Evolutionary conservation across 2,329 filamentous ascomycete genomes (phyloP).

Genomic region (Amphichorda felina): DNA sequence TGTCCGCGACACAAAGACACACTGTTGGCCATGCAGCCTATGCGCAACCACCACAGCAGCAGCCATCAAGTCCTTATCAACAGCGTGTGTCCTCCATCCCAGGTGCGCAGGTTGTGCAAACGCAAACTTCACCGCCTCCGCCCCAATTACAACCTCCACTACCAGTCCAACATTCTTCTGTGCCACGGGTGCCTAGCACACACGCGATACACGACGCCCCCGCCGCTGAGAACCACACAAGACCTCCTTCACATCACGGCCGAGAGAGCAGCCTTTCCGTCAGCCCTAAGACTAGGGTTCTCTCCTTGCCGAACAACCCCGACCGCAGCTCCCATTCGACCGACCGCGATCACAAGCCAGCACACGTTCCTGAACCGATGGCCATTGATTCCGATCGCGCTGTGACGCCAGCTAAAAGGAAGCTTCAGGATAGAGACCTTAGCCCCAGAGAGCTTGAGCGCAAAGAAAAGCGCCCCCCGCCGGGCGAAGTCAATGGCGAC

Average conservation of each 20-base stretch:
- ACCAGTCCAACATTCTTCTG: conserved; percentile 18
- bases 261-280: conserved; percentile 62
- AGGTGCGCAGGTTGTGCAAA: conserved; percentile 14
- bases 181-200: conserved; percentile 28
- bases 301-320: conserved; percentile 34
- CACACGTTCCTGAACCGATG: conserved; percentile 12
- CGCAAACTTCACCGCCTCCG: conserved; percentile 20
- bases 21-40: conserved; percentile 26
- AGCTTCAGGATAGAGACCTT: conserved; percentile 26
- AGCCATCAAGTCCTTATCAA: conserved; percentile 48
- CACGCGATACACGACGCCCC: conserved; percentile 32
- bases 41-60: conserved; percentile 20
- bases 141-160: conserved; percentile 14
- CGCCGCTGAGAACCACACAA: conserved; percentile 4
- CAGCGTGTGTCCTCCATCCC: conserved; percentile 27
- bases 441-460: conserved; percentile 39
- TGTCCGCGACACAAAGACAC: conserved; percentile 29
- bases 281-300: conserved; percentile 62
- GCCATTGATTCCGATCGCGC: conserved; percentile 16
- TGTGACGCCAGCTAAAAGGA: conserved; percentile 26
- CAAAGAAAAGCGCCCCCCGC: conserved; percentile 33
- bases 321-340: conserved; percentile 12
- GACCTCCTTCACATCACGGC: conserved; percentile 34
- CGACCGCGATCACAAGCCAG: conserved; percentile 14
- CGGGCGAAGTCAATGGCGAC: conserved; percentile 36